Evolutionary conservation across 2,329 filamentous ascomycete species (phyloP).

Genomic region (Escovopsis weberi): DNA sequence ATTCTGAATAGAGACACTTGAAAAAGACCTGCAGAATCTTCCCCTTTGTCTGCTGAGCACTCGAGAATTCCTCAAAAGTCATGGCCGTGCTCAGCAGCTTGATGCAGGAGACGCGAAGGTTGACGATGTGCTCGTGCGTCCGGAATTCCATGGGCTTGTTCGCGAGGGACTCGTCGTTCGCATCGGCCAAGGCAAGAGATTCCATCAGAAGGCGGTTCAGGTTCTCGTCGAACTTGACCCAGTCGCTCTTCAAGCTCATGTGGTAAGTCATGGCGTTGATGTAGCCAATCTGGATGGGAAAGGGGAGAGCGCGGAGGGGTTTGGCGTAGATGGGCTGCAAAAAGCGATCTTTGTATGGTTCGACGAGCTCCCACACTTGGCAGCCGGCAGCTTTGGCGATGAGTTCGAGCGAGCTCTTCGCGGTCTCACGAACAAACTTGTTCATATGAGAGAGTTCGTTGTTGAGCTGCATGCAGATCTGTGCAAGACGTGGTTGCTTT

Average conservation of each 20-base stretch:
- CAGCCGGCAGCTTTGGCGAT: conserved; percentile 65
- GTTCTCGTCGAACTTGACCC: conserved; percentile 83
- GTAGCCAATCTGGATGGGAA: conserved; percentile 91
- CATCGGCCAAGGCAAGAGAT: conserved; percentile 83
- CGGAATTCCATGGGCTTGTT: conserved; percentile 89
- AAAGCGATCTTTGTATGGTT: conserved; percentile 78
- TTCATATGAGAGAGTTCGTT: conserved; percentile 92
- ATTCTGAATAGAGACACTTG: conserved; percentile 90
- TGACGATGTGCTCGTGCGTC: conserved; percentile 89
- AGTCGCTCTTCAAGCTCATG: conserved; percentile 73
- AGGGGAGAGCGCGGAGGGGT: conserved; percentile 80
- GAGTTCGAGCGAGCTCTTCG: conserved; percentile 64
- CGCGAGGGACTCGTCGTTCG: conserved; percentile 81
- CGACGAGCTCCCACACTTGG: conserved; percentile 75
- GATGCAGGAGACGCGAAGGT: conserved; percentile 83
- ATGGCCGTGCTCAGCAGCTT: conserved; percentile 87
- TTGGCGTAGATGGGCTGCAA: conserved; percentile 92
- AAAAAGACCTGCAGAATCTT: conserved; percentile 93
- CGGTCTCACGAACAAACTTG: conserved; percentile 78
- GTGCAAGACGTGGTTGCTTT: conserved; percentile 48
- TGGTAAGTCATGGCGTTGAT: conserved; percentile 97
- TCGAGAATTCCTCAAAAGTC: conserved; percentile 80
- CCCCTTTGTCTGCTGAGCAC: conserved; percentile 42
- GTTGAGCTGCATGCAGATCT: conserved; percentile 73
- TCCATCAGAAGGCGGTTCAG: conserved; percentile 85